phyloP scores from a whole-genome alignment of 2,329 filamentous ascomycete species.

The Cladosporium colombiae region DNA sequence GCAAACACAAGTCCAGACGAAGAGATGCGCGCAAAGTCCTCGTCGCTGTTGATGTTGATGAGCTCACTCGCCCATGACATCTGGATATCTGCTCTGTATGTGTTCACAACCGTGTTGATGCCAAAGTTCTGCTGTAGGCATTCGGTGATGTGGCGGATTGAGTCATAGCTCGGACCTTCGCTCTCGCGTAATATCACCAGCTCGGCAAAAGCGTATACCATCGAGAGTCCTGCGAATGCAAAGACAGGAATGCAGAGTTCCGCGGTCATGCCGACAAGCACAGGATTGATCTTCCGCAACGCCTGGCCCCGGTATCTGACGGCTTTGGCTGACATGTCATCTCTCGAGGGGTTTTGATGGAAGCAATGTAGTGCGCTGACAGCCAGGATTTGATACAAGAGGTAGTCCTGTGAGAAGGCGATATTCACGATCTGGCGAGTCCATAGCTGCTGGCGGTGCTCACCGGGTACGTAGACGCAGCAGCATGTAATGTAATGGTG shows the following conservation, averaged over 20 bases:
- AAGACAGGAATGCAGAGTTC: constrained; percentile 12
- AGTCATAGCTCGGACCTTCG: neutral
- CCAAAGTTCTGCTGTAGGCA: constrained; percentile 16
- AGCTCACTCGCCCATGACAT: constrained; percentile 13
- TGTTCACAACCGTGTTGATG: constrained; percentile 10
- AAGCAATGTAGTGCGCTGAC: constrained; percentile 11
- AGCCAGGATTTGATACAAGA: constrained; percentile 8
- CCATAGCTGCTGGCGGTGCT: constrained; percentile 14
- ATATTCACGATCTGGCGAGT: constrained; percentile 4
- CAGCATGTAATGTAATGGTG: constrained; percentile 14
- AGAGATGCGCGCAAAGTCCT: constrained; percentile 4
- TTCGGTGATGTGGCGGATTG: constrained; percentile 3
- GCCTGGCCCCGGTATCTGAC: constrained; percentile 3
- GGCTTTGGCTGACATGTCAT: constrained; percentile 5
- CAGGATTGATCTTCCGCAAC: neutral
- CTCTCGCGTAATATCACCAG: neutral
- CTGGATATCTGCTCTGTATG: constrained; percentile 4
- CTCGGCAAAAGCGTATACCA: constrained; percentile 13
- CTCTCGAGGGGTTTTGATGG: constrained; percentile 4
- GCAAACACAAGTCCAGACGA: constrained; percentile 8
- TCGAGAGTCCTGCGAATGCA: constrained; percentile 14
- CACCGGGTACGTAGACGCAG: constrained; percentile 6
- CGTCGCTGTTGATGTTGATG: constrained; percentile 13
- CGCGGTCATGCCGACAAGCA: constrained; percentile 6
- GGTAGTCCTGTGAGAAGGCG: constrained; percentile 8